Evolutionary conservation across 225 moss, liverwort and hornwort species (phyloP), one percentile per base, ranked within the genome.

Genomic region (Pseudoscleropodium purum): DNA sequence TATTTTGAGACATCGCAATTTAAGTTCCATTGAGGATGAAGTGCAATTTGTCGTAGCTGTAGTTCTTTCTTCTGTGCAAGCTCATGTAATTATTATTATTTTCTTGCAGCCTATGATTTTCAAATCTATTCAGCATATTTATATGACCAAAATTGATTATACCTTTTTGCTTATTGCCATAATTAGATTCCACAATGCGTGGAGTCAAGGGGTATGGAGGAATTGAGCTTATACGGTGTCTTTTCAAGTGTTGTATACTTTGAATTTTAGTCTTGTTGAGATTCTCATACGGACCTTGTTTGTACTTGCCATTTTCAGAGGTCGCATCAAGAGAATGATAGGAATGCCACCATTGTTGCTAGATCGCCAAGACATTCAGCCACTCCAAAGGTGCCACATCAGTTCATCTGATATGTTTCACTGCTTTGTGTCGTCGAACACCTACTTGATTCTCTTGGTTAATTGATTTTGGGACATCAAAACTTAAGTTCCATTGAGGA

Each of bases 271-370:
- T 84, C 43, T 77, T 68, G 66, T 59, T 83, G 63, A 3, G 52
- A 24, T 85, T 83, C 81, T 88, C 90, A 90, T 30, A 39, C 41
- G 51, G 43, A 52, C 59, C 41, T 39, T 87, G 82, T 89, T 93
- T 83, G 84, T 83, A 52, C 60, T 63, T 84, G 80, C 62, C 52
- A 57, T 79, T 79, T 79, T 84, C 93, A 95, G 94, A 94, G 96
- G 82, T 91, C 97, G 33, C 94, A 97, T 85, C 97, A 99, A 90
- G 98, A 99, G 84, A 99, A 97, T 93, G 96, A 95, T 20, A 95
- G 96, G 90, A 90, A 92, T 49, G 89, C 93, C 34, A 79, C 86
- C 52, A 89, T 90, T 80, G 90, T 80, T 76, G 85, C 82, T 83
- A 93, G 86, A 88, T 95, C 95, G 59, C 94, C 95, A 61, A 94